Base-by-base conservation (phyloP, 306 rosid species). In the Ormosia semicastrata region DNA sequence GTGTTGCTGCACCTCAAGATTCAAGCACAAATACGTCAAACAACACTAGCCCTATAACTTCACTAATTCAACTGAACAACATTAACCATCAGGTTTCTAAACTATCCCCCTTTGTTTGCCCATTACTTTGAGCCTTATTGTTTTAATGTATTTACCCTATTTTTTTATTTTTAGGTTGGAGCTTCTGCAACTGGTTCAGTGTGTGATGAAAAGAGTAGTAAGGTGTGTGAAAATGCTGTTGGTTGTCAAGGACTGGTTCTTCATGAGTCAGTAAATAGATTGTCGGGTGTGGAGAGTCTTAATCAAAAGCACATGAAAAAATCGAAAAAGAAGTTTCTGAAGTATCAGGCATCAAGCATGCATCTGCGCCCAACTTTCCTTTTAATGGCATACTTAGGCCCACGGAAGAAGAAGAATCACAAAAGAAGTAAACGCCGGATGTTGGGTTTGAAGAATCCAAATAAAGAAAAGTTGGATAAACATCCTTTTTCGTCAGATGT, bases 311-410 rank as follows among this genome's bases (percentile, higher is more conserved):
- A 29, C 17, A 71, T 63, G 52, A 84, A 80, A 66, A 92, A 83
- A 71, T 34, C 79, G 34, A 91, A 89, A 82, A 92, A 82, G 85
- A 91, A 87, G 65, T 82, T 72, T 63, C 74, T 81, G 24, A 95
- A 87, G 89, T 78, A 84, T 81, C 89, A 29, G 57, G 78, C 63
- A 36, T 37, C 77, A 32, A 68, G 83, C 43, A 30, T 94, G 93
- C 84, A 46, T 63, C 50, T 89, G 17, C 66, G 87, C 32, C 67
- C 92, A n/a, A 77, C 72, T 83, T 58, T 84, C 59, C 80, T 83
- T 43, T 88, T 83, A 57, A 59, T 82, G 91, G 53, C 68, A 44
- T 79, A 88, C 57, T 60, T 87, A 17, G 54, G 93, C 40, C 60
- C 84, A 29, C 77, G 54, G 53, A 84, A 66, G 82, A 90, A 87